Base-by-base conservation (phyloP, 2,329 filamentous ascomycete species). In the Juglanconis juglandina region DNA sequence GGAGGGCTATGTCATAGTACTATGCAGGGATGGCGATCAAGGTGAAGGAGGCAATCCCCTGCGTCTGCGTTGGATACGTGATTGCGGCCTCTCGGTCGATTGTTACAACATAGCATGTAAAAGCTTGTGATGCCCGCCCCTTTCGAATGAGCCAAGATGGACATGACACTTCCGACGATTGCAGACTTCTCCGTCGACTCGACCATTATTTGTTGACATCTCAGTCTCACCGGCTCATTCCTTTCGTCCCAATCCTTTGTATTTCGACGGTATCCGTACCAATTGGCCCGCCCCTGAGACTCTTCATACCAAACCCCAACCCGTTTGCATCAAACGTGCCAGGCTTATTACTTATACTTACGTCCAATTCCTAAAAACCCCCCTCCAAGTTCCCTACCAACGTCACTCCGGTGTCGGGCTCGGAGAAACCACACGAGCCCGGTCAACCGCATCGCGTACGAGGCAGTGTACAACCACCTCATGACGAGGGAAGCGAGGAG, bases 121-220 rank as follows among this genome's bases (percentile, higher is more conserved):
- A 58, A 58, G 55, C 55, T 58, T 58, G 47, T 58, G 55, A 58
- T 33, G 37, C 55, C 55, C 55, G n/a, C 55, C 55, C 55, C 46
- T 34, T 34, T 35, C 32, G 30, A 34, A n/a, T 37, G 4, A 42
- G 39, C n/a, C 39, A 42, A 14, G 39, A 24, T 24, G 2, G 2
- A 24, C 24, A 24, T 24, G 24, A 24, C 24, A 24, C 39, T 14
- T 42, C 39, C 39, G 10, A 42, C 39, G 10, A 42, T 42, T 42
- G 39, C 39, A 42, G 39, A 50, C 17, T 14, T 24, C 24, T 39
- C 6, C 46, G 2, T 24, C 24, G 24, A 24, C 24, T 24, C 24
- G 24, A 24, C 24, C 24, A 24, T 24, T 24, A 24, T 24, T 24
- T 32, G 14, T 24, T 6, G 7, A 30, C n/a, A 33, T 17, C n/a